Evolutionary conservation across 805 yeast species (phyloP).

Genomic region (Metschnikowia shivogae): DNA sequence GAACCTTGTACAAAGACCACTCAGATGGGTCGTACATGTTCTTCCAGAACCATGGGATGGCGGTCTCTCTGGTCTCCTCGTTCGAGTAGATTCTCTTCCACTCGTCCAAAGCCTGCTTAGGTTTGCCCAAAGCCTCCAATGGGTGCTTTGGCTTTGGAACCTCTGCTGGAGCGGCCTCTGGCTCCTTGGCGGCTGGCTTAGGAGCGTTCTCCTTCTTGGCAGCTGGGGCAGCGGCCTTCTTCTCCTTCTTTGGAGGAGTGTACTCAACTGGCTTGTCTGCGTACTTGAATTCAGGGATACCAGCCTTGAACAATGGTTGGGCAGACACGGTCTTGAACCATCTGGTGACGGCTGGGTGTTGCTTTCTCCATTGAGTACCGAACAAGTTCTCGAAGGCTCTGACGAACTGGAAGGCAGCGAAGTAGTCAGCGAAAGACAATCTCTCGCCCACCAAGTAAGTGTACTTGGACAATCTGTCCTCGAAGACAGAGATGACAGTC

Average conservation of each 20-base stretch:
- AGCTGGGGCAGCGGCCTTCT: constrained; percentile 44
- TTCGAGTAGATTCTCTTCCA: constrained; percentile 97
- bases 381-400: constrained; percentile 57
- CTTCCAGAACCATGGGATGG: constrained; percentile 97
- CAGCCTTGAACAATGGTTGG: constrained; percentile 45
- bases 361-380: constrained; percentile 61
- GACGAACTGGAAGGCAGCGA: constrained; percentile 43
- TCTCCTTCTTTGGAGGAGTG: constrained; percentile 66
- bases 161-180: constrained; percentile 40
- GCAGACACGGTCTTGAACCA: constrained; percentile 61
- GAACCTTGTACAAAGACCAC: constrained; percentile 94
- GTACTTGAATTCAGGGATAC: constrained; percentile 51
- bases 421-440: constrained; percentile 62
- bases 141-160: constrained; percentile 89
- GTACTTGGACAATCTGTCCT: constrained; percentile 53
- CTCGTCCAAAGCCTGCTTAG: constrained; percentile 71
- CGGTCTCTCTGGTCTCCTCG: constrained; percentile 91
- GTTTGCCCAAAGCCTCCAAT: constrained; percentile 74
- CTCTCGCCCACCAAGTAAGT: constrained; percentile 69
- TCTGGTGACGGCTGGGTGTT: constrained; percentile 60
- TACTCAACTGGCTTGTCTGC: constrained; percentile 63
- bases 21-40: constrained; percentile 86
- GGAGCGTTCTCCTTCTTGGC: constrained; percentile 27
- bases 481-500: constrained; percentile 42
- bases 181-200: constrained; percentile 28